Percentiles rank a stretch among this genome's conserved stretches.
Evolutionary conservation across 192 early-diverging fungal genomes (phyloP).

Genomic region (Mycoemilia scoparia): DNA sequence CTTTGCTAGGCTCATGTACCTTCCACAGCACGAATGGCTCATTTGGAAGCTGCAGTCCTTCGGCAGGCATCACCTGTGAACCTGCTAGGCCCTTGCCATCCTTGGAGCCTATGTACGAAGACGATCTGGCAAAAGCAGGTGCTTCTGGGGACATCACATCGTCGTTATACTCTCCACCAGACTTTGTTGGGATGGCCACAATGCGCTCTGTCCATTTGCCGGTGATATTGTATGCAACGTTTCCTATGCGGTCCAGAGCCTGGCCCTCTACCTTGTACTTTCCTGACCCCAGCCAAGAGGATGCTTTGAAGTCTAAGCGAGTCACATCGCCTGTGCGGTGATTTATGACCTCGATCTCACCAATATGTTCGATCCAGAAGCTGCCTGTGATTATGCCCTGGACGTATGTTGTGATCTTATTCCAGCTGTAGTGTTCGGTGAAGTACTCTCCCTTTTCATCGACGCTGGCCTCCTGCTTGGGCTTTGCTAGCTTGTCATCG

Average conservation of each 20-base stretch:
- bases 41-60: slow-evolving; percentile 17
- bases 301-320: slow-evolving; percentile 56
- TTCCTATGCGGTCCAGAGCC: slow-evolving; percentile 28
- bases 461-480: slow-evolving; percentile 10
- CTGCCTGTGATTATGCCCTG: slow-evolving; percentile 73
- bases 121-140: no score
- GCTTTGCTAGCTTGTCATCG: slow-evolving; percentile 10
- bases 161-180: not conserved
- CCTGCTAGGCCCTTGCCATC: no score
- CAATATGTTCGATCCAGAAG: slow-evolving; percentile 70
- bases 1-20: slow-evolving; percentile 28
- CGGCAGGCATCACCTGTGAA: slow-evolving; percentile 9
- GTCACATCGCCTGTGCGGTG: slow-evolving; percentile 68
- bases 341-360: slow-evolving; percentile 67
- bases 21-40: slow-evolving; percentile 45
- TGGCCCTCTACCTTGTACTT: slow-evolving; percentile 43
- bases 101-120: no score
- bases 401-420: slow-evolving; percentile 71
- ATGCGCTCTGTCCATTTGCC: slow-evolving; percentile 51
- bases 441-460: slow-evolving; percentile 34
- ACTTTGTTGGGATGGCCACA: slow-evolving; percentile 33
- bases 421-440: slow-evolving; percentile 70
- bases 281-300: slow-evolving; percentile 50
- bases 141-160: no score
- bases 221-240: slow-evolving; percentile 38